Evolutionary conservation across 495 filamentous ascomycete species (phyloP).

Genomic region (Rusavskia elegans): DNA sequence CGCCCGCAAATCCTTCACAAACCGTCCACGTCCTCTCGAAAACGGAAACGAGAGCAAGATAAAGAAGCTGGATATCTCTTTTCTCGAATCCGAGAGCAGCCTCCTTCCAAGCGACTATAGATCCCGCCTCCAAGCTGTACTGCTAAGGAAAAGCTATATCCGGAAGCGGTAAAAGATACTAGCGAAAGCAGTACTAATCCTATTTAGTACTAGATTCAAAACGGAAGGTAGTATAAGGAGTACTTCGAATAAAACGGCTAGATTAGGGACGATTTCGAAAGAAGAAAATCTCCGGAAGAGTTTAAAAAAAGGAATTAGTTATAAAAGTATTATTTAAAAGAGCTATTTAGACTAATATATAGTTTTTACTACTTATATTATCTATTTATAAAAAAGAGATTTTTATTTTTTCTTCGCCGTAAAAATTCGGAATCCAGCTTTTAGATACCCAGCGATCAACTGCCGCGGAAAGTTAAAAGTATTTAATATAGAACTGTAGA

Average conservation of each 20-base stretch:
- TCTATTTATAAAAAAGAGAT: conserved; percentile 20
- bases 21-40: neutral
- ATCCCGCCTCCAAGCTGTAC: too few species aligned
- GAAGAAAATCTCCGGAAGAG: neutral
- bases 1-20: too few species aligned
- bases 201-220: conserved; percentile 3
- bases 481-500: conserved; percentile 19
- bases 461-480: conserved; percentile 19
- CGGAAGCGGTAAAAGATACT: neutral
- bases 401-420: conserved; percentile 12
- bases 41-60: conserved; percentile 8
- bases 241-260: conserved; percentile 8
- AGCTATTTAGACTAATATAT: neutral
- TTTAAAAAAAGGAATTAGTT: neutral
- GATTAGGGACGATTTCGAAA: conserved; percentile 7
- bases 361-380: neutral
- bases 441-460: conserved; percentile 24
- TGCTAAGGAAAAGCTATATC: too few species aligned
- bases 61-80: conserved; percentile 3
- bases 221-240: conserved; percentile 2
- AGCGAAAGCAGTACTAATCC: neutral
- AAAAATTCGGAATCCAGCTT: conserved; percentile 15
- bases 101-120: conserved; percentile 7
- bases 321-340: neutral
- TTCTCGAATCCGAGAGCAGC: conserved; percentile 5